Base-by-base conservation (phyloP, 2,329 filamentous ascomycete species). In the Aspergillus alliaceus region DNA sequence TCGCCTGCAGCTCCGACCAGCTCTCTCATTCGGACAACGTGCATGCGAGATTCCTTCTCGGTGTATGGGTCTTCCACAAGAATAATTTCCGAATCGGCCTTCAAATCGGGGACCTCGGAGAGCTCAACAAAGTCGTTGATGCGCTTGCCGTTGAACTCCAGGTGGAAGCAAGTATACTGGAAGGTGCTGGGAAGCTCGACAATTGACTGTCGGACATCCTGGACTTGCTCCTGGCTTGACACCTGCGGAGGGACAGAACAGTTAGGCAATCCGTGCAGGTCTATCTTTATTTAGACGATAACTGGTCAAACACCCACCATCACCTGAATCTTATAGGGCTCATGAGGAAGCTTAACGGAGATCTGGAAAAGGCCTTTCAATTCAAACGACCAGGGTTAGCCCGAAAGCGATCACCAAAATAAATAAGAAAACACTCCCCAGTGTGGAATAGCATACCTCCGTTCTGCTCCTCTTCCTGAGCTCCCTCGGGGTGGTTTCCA, bases 141-240 rank as follows among this genome's bases (percentile, higher is more conserved):
- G 64, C 90, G 89, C 76, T 90, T 82, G 65, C 91, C 91, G 58
- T 90, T 88, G 79, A 93, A 88, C 79, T 98, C 93, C 68, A 99
- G 87, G 78, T 99, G 95, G 81, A 99, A 99, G 82, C 95, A 99
- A 53, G 95, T 96, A 80, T 97, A 97, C 77, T 96, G 92, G 79
- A 97, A 95, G 51, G 93, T 96, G 59, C 89, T 84, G 5, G 95
- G 95, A 50, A 92, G 84, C 77, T 99, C 95, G 78, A 97, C 92
- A 73, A 99, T 90, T 61, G 93, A 93, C 78, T 98, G 95, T 65
- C 95, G 90, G 67, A 99, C 88, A 81, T 99, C 95, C 77, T 98
- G 95, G 60, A 98, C 89, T 75, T 97, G 93, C 79, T 99, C 96
- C 81, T 96, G 90, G 64, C 88, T 88, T 40, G 91, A 93, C 56